Evolutionary conservation across 1,284 basidiomycete species (phyloP).

Genomic region (Apiotrichum gamsii): DNA sequence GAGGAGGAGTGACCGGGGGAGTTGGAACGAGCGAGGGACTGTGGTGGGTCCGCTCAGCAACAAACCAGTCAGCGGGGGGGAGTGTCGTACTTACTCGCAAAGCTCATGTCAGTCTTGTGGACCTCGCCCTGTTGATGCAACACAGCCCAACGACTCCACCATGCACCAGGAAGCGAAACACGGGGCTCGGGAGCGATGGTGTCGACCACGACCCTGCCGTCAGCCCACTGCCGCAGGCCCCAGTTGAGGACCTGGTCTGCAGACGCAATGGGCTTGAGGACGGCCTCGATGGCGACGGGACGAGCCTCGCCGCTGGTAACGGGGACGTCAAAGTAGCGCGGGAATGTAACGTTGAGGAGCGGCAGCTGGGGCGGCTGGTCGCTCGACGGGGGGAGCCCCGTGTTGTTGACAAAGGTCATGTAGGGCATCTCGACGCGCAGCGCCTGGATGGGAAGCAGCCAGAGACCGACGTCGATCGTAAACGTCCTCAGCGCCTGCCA

Average conservation of each 20-base stretch:
- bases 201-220: constrained; percentile 25
- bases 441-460: constrained; percentile 9
- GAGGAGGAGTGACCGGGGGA: too few relatives aligned
- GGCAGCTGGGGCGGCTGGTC: constrained; percentile 9
- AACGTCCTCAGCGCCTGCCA: constrained; percentile 36
- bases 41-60: too few relatives aligned
- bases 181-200: constrained; percentile 22
- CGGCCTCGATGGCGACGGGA: constrained; percentile 26
- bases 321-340: constrained; percentile 22
- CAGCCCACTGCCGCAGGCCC: constrained; percentile 34
- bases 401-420: neutral
- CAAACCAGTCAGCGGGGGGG: too few relatives aligned
- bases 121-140: too few relatives aligned
- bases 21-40: constrained; percentile 6
- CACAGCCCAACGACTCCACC: constrained; percentile 30
- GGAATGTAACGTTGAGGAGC: constrained; percentile 25
- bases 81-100: too few relatives aligned
- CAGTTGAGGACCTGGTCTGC: constrained; percentile 34
- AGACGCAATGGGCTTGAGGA: constrained; percentile 31
- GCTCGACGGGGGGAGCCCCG: too few relatives aligned
- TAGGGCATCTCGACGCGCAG: constrained; percentile 21
- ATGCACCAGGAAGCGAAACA: constrained; percentile 19
- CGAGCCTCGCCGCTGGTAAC: constrained; percentile 28
- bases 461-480: constrained; percentile 19
- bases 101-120: too few relatives aligned